A percentile compares a stretch with the other conserved stretches of the same genome.
Evolutionary conservation across 2,329 filamentous ascomycete genomes (phyloP).

Genomic region (Diplocarpon mali): DNA sequence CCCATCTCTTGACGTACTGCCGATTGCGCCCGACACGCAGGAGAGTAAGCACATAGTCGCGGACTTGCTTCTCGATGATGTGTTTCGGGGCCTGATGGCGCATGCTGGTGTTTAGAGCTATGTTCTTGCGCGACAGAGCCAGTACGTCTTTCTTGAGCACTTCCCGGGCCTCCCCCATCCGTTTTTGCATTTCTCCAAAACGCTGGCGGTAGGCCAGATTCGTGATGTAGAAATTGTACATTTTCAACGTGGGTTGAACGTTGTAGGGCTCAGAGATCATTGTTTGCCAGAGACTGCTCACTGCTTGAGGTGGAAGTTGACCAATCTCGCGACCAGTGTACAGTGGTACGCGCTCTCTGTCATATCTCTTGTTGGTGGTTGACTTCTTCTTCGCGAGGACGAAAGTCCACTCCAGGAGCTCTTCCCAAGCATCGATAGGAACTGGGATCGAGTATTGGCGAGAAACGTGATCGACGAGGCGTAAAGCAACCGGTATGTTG

Average conservation of each 20-base stretch:
- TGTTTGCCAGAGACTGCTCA: constrained; percentile 20
- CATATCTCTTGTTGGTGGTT: neutral
- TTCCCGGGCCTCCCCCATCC: constrained; percentile 14
- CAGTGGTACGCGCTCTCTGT: neutral
- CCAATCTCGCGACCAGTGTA: constrained; percentile 6
- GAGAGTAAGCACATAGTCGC: neutral
- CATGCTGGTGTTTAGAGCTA: neutral
- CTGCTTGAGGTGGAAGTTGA: constrained; percentile 14
- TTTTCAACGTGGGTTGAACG: constrained; percentile 19
- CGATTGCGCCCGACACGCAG: constrained; percentile 8
- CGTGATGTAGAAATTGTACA: constrained; percentile 21
- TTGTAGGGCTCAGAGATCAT: constrained; percentile 25
- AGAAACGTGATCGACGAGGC: constrained; percentile 52
- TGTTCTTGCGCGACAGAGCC: neutral
- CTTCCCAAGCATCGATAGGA: constrained; percentile 47
- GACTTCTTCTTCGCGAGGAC: constrained; percentile 33
- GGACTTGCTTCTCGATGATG: neutral
- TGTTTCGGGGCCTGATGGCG: neutral
- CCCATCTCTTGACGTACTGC: constrained; percentile 10
- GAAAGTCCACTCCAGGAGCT: constrained; percentile 57
- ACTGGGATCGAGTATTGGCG: constrained; percentile 47
- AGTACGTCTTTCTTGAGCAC: constrained; percentile 5
- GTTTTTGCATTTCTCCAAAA: constrained; percentile 11
- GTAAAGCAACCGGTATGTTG: constrained; percentile 45
- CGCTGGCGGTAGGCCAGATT: constrained; percentile 10